phyloP scores from a whole-genome alignment of 1,139 yeast genomes.

The Debaryomyces coudertii region DNA sequence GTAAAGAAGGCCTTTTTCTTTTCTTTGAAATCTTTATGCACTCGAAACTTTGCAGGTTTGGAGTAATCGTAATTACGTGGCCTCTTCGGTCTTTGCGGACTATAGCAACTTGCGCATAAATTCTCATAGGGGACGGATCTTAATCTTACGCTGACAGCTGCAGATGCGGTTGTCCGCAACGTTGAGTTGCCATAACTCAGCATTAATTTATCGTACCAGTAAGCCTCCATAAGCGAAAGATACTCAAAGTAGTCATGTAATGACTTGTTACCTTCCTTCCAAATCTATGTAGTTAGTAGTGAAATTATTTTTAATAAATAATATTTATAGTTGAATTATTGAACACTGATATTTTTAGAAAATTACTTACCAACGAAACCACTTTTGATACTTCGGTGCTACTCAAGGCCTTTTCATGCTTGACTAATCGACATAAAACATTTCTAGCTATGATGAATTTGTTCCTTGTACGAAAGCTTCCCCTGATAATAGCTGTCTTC shows the following conservation, averaged over 20 bases:
- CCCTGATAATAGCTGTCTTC: conserved; percentile 10
- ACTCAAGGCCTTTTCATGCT: conserved; percentile 13
- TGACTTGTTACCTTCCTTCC: conserved; percentile 20
- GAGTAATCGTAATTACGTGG: background rate
- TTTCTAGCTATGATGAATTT: conserved; percentile 26
- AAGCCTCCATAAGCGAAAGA: conserved; percentile 27
- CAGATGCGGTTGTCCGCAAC: conserved; percentile 2
- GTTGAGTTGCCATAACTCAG: conserved; percentile 11
- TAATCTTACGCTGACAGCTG: background rate
- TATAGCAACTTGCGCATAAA: conserved; percentile 11
- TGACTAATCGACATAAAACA: conserved; percentile 18
- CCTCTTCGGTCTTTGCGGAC: background rate
- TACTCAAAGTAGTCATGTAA: conserved; percentile 25
- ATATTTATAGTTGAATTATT: background rate
- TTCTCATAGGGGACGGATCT: conserved; percentile 4
- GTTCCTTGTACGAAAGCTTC: conserved; percentile 24
- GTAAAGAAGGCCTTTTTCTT: conserved; percentile 4
- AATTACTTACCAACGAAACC: conserved; percentile 24
- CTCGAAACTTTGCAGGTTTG: conserved; percentile 7
- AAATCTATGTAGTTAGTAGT: conserved; percentile 21
- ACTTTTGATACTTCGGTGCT: conserved; percentile 20
- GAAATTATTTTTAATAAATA: background rate
- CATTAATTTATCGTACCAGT: conserved; percentile 14
- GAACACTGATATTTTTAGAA: background rate
- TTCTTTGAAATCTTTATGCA: conserved; percentile 2